Conservation (phyloP, 371 early-diverging fungal genomes). For the Syncephalastrum contaminatum region DNA sequence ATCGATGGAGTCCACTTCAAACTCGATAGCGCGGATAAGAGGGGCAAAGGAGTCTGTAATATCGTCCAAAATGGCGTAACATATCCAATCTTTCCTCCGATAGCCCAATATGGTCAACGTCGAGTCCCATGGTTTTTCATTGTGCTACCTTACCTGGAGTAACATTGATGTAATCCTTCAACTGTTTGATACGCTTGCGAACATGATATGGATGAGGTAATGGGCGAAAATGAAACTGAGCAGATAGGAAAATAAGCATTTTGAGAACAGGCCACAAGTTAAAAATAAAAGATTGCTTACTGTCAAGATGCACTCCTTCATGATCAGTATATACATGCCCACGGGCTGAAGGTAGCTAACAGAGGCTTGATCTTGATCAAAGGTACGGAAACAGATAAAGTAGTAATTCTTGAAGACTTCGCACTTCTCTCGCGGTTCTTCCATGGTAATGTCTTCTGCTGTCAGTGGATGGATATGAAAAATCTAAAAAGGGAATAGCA, state of each 20-base stretch:
- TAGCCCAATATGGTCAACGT: conserved; percentile 1
- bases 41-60: conserved; percentile 86
- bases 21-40: conserved; percentile 73
- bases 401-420: conserved; percentile 90
- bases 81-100: conserved; percentile 76
- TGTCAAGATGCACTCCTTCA: conserved; percentile 78
- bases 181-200: conserved; percentile 70
- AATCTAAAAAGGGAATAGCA: conserved; percentile 23
- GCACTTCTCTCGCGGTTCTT: conserved; percentile 92
- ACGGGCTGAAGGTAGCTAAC: conserved; percentile 72
- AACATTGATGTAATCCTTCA: conserved; percentile 63
- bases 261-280: neutral
- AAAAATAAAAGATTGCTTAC: conserved; percentile 34
- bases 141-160: conserved; percentile 50
- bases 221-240: conserved; percentile 75
- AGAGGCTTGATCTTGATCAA: conserved; percentile 69
- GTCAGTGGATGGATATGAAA: conserved; percentile 90
- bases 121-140: neutral
- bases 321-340: conserved; percentile 83
- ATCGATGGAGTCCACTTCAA: conserved; percentile 89
- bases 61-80: conserved; percentile 85
- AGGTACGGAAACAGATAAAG: conserved; percentile 83
- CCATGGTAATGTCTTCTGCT: conserved; percentile 86
- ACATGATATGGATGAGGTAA: conserved; percentile 76
- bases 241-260: neutral